Evolutionary conservation across 176 grass and related monocot genomes (phyloP), one percentile per base, ranked within the genome.

Genomic region (Oryza meridionalis): DNA sequence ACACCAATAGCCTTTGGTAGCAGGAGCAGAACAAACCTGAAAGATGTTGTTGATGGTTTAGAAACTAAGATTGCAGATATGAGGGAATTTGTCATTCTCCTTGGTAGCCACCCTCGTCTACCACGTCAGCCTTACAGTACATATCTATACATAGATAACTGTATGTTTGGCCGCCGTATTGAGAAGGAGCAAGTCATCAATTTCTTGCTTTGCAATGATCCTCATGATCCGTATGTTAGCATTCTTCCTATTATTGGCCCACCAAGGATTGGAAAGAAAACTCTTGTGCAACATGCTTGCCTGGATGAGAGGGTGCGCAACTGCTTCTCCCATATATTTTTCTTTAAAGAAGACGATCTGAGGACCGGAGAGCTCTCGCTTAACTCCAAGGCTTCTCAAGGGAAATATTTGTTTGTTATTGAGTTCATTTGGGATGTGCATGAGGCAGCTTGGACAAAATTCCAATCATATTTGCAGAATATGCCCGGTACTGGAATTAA

Each of bases 241-340:
- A 64, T 81, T 29, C 77, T 88, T 75, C 81, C 90, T 25, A 46
- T 92, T 16, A 33, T 92, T 2, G 91, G 84, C 11, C 76, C 46
- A 1, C 22, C 2, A 3, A 79, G 77, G 59, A 88, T 78, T 2
- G 87, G 91, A 11, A 92, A 90, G 84, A 90, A 51, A 67, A 92
- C 83, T 19, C 81, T 87, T 9, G 81, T 82, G 37, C 84, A 84
- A 3, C 88, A 93, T 86, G 86, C 73, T 85, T 90, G 77, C 77
- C 26, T 64, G 9, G 77, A 93, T 74, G 76, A 86, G 40, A 85
- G 76, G 46, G 81, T 92, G 61, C 37, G 55, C 11, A 21, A 1
- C 46, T 38, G 10, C 70, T 87, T 90, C 81, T 31, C 74, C 16
- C 15, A 81, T 12, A 72, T 72, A 26, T 15, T 29, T 4, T 70